These are phyloP conservation scores for Carex sylvatica DNA, from an alignment of 202 grass and related monocot species.

Conservation along the genomic window DNA sequence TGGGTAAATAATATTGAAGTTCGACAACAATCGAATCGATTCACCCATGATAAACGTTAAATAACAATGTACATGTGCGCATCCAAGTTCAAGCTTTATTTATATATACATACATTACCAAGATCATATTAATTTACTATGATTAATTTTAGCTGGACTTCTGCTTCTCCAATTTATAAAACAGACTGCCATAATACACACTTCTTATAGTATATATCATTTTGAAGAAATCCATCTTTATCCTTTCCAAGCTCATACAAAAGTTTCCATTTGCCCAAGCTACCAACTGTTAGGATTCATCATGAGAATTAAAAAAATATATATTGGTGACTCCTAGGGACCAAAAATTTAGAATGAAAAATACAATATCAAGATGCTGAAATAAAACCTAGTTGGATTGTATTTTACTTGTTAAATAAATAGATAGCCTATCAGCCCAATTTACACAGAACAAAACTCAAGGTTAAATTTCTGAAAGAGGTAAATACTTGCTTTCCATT, in stretches of 20 bases:
- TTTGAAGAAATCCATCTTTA: constrained; percentile 58
- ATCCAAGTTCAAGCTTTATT: neutral
- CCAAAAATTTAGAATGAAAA: too few species aligned
- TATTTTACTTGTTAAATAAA: neutral
- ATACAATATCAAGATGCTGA: neutral
- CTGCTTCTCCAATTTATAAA: constrained; percentile 37
- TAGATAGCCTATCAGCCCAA: neutral
- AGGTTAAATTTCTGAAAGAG: neutral
- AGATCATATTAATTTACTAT: constrained; percentile 4
- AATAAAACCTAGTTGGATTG: neutral
- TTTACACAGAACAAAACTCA: neutral
- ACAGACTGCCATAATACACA: constrained; percentile 70
- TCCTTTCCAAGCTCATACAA: constrained; percentile 58
- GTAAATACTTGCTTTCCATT: constrained; percentile 46
- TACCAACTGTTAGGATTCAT: constrained; percentile 30
- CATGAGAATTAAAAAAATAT: neutral
- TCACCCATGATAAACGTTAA: too few species aligned
- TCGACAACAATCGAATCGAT: too few species aligned
- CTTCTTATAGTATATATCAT: constrained; percentile 36
- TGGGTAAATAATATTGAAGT: too few species aligned
- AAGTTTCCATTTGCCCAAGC: constrained; percentile 49
- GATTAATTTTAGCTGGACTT: constrained; percentile 15
- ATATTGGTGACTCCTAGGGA: neutral
- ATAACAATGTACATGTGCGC: neutral
- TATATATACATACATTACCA: neutral